Base-by-base conservation (phyloP, 257 asterid genomes). In the Salvia splendens region DNA sequence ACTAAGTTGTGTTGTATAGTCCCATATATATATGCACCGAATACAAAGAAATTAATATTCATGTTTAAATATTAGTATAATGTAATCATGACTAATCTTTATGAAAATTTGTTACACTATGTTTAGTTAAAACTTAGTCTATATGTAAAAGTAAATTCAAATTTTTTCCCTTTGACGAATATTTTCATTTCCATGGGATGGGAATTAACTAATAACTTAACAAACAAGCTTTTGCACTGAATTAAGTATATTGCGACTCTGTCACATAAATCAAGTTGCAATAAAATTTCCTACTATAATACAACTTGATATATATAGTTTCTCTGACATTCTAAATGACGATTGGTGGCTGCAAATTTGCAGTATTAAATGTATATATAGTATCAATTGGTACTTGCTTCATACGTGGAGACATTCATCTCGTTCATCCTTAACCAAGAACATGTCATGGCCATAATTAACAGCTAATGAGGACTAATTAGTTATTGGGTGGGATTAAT, bases 351-450 rank as follows among this genome's bases (percentile, higher is more conserved):
- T 14, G 53, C 73, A 61, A 67, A 74, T 72, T 36, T 36, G 15
- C 28, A 42, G 41, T 50, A 6, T 32, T 61, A 32, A 35, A 45
- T 61, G 7, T 38, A 38, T 38, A 24, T 0, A 24, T 6, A 61
- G 12, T n/a, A 74, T 45, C 62, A 74, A 68, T 8, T 74, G 47
- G 60, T 9, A 46, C 48, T 43, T 68, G 79, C 68, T 71, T 74
- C 75, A 28, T 74, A 68, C 71, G 71, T 68, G 79, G 79, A 74
- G 68, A 74, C 79, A 74, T 74, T 74, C 67, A 68, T 11, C 67
- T 67, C 58, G 7, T 58, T 56, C 48, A 53, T 60, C 70, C 73
- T 52, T 74, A 59, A 73, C 58, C 69, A 35, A 47, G 38, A 48
- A 50, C 28, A 33, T 45, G 16, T 28, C 45, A 38, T 17, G 15